These are phyloP conservation scores for Bassia scoparia DNA, from an alignment of 148 eudicot genomes.

Conservation along the genomic window DNA sequence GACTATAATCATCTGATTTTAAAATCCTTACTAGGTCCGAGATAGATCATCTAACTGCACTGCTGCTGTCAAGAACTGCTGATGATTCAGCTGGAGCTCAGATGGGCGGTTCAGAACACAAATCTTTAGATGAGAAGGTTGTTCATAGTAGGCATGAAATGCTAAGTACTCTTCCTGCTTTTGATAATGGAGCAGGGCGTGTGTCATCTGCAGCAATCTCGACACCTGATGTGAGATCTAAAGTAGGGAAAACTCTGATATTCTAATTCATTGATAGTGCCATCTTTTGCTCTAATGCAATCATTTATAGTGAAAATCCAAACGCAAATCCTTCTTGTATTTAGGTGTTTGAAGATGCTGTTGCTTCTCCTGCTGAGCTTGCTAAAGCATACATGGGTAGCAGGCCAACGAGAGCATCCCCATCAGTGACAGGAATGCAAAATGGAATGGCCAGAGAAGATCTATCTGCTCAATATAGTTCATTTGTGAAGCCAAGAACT, in stretches of 20 bases:
- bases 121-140: conserved; percentile 26
- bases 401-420: conserved; percentile 52
- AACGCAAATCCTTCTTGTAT: not conserved
- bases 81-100: conserved; percentile 35
- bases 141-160: conserved; percentile 28
- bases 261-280: not conserved
- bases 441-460: conserved; percentile 45
- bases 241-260: conserved; percentile 34
- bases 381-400: conserved; percentile 96
- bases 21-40: conserved; percentile 50
- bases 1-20: not conserved
- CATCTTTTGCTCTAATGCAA: not conserved
- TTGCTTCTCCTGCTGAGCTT: conserved; percentile 87
- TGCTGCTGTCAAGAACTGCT: conserved; percentile 50
- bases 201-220: conserved; percentile 25
- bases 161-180: conserved; percentile 18
- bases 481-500: conserved; percentile 31
- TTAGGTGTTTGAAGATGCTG: conserved; percentile 62
- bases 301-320: not conserved
- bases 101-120: conserved; percentile 30
- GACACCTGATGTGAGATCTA: conserved; percentile 44
- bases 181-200: conserved; percentile 30
- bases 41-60: conserved; percentile 56
- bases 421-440: conserved; percentile 43
- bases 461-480: conserved; percentile 28